These are phyloP conservation scores for Sporobolomyces pararoseus DNA, from an alignment of 768 basidiomycete genomes.

Conservation along the genomic window DNA sequence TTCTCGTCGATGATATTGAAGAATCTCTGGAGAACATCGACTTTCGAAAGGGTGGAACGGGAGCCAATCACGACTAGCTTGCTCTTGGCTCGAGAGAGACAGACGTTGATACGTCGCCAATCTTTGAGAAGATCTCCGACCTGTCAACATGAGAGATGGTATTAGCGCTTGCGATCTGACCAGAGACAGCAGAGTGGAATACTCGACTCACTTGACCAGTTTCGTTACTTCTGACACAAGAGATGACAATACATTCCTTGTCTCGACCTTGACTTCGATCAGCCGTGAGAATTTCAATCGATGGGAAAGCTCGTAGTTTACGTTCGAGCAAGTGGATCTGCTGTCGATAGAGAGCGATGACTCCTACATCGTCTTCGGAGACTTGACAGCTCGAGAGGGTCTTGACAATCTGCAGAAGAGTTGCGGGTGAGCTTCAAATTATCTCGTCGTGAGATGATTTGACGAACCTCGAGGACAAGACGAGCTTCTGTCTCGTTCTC, in stretches of 20 bases:
- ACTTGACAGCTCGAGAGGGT: constrained; percentile 66
- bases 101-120: constrained; percentile 94
- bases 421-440: not conserved
- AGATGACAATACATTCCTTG: constrained; percentile 90
- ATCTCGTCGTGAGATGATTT: not conserved
- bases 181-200: too few relatives aligned
- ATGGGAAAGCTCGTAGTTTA: constrained; percentile 58
- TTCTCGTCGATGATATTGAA: constrained; percentile 68
- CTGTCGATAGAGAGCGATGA: constrained; percentile 89
- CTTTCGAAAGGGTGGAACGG: constrained; percentile 61
- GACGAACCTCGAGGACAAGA: constrained; percentile 50
- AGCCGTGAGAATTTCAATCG: constrained; percentile 51
- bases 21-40: constrained; percentile 65
- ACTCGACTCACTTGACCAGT: constrained; percentile 65
- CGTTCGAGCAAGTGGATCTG: constrained; percentile 84
- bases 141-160: constrained; percentile 51
- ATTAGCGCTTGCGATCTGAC: too few relatives aligned
- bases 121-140: constrained; percentile 89
- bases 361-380: constrained; percentile 66
- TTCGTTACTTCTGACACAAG: constrained; percentile 84
- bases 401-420: constrained; percentile 59
- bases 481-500: constrained; percentile 79
- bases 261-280: constrained; percentile 53
- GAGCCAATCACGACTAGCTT: constrained; percentile 92
- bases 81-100: constrained; percentile 83